A percentile compares a stretch with the other conserved stretches of the same genome.
These are phyloP conservation scores for Leccinum longicurvipes DNA, from an alignment of 768 basidiomycete species.

Conservation along the genomic window DNA sequence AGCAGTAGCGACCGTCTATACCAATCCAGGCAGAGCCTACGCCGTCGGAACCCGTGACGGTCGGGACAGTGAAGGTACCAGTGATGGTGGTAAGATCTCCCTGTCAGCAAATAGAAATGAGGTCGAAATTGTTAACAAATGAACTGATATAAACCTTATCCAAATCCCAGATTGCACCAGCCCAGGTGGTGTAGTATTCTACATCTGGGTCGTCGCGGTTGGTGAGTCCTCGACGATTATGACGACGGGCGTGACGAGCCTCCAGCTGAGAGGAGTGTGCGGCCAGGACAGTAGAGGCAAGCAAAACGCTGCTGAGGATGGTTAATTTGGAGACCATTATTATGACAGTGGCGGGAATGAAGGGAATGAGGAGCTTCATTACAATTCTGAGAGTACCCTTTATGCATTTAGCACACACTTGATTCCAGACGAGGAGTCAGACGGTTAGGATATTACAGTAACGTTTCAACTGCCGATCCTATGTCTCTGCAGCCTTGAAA, in stretches of 20 bases:
- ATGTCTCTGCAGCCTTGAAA: not conserved
- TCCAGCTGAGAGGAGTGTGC: constrained; percentile 12
- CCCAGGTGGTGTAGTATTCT: constrained; percentile 18
- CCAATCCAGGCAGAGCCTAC: constrained; percentile 14
- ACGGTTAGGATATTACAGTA: not conserved
- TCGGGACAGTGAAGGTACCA: constrained; percentile 10
- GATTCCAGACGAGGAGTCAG: not conserved
- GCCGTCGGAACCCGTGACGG: not conserved
- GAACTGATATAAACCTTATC: constrained; percentile 5
- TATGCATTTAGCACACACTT: not conserved
- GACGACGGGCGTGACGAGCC: constrained; percentile 15
- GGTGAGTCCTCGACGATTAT: constrained; percentile 4
- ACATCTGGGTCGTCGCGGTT: constrained; percentile 1
- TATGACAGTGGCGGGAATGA: not conserved
- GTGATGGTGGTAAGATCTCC: constrained; percentile 10
- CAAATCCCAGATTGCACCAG: constrained; percentile 16
- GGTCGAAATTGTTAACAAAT: not conserved
- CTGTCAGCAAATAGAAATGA: constrained; percentile 1
- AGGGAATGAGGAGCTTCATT: not conserved
- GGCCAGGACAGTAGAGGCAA: constrained; percentile 17
- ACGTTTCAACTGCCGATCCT: not conserved
- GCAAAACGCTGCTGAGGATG: constrained; percentile 15
- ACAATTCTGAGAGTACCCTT: not conserved
- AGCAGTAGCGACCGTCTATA: constrained; percentile 11
- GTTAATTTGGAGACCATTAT: constrained; percentile 19